Conservation (phyloP, 768 basidiomycete species). For the Lactarius vividus region DNA sequence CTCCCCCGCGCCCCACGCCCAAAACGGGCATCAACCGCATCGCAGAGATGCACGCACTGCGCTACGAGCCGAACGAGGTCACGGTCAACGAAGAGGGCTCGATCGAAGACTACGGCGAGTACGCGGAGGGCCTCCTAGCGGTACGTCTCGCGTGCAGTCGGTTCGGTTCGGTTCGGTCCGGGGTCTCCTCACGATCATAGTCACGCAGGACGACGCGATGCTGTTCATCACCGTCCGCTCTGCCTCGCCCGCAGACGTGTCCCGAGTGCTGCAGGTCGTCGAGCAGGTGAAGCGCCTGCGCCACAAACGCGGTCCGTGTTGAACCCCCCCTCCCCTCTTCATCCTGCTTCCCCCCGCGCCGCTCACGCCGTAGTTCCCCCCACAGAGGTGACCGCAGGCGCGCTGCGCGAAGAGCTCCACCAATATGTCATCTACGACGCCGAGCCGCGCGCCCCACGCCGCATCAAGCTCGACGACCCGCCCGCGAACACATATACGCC, state of each 20-base stretch:
- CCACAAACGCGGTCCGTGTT: slow-evolving; percentile 59
- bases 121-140: slow-evolving; percentile 61
- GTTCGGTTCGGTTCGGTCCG: no score
- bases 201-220: slow-evolving; percentile 69
- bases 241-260: slow-evolving; percentile 57
- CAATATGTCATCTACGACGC: slow-evolving; percentile 78
- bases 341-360: neutral
- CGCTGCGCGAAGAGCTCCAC: slow-evolving; percentile 56
- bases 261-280: slow-evolving; percentile 77
- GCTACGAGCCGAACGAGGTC: slow-evolving; percentile 75
- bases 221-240: slow-evolving; percentile 75
- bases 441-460: slow-evolving; percentile 43
- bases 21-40: slow-evolving; percentile 68
- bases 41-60: slow-evolving; percentile 63
- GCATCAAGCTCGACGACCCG: slow-evolving; percentile 61
- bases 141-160: slow-evolving; percentile 39
- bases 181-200: neutral
- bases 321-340: no score
- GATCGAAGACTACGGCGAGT: slow-evolving; percentile 64
- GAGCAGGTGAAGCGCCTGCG: slow-evolving; percentile 76
- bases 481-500: slow-evolving; percentile 53
- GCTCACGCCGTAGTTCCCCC: neutral
- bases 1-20: slow-evolving; percentile 60
- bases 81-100: slow-evolving; percentile 63
- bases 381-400: slow-evolving; percentile 33